Conservation (phyloP, 2,329 filamentous ascomycete species). For the Epichloe glyceriae region DNA sequence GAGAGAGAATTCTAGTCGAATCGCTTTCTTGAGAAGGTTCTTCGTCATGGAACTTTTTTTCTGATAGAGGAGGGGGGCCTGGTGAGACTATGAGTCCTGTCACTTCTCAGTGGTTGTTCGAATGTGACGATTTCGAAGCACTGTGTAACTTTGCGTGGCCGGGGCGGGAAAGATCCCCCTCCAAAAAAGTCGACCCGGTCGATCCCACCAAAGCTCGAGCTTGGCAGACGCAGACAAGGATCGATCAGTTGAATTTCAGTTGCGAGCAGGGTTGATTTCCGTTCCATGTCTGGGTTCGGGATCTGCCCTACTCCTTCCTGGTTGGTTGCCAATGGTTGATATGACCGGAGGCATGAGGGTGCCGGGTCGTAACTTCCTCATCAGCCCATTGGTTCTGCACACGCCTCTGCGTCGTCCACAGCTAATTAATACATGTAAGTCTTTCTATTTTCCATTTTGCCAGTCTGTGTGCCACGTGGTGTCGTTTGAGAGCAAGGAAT, state of each 20-base stretch:
- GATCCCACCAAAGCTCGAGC: neutral
- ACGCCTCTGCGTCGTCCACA: neutral
- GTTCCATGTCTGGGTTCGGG: too few relatives aligned
- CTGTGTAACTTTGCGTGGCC: neutral
- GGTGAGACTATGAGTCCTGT: neutral
- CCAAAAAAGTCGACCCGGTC: neutral
- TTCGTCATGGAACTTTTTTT: neutral
- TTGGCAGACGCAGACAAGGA: neutral
- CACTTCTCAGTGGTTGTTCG: constrained; percentile 1
- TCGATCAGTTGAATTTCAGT: too few relatives aligned
- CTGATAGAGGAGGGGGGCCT: neutral
- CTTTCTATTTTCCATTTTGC: too few relatives aligned
- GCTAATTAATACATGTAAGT: too few relatives aligned
- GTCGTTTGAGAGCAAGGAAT: too few relatives aligned
- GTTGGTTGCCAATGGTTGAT: too few relatives aligned
- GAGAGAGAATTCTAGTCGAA: neutral
- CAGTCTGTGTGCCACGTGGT: too few relatives aligned
- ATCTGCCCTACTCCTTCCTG: neutral
- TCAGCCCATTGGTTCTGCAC: neutral
- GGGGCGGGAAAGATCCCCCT: neutral
- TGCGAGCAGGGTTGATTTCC: too few relatives aligned
- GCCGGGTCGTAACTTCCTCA: neutral
- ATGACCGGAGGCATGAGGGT: too few relatives aligned
- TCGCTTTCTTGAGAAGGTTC: neutral
- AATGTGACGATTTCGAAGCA: constrained; percentile 1